Conservation (phyloP, 805 yeast genomes). For the Myxozyma neglecta region DNA sequence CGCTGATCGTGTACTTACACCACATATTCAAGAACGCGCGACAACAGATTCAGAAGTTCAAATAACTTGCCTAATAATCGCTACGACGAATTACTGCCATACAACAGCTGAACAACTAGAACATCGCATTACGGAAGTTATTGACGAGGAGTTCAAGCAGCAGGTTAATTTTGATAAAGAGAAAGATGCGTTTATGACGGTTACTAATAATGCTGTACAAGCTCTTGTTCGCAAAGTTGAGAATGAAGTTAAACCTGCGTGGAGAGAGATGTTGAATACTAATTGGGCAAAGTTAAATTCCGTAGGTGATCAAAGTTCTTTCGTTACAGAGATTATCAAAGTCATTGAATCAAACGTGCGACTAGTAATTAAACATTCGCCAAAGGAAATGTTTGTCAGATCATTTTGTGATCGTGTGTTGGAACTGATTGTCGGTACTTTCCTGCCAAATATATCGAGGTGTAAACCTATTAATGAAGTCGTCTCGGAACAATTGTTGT, state of each 20-base stretch:
- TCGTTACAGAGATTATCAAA: constrained; percentile 58
- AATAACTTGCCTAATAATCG: constrained; percentile 68
- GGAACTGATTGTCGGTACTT: constrained; percentile 59
- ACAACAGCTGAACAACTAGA: constrained; percentile 76
- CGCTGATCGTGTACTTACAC: constrained; percentile 48
- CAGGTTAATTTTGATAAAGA: constrained; percentile 53
- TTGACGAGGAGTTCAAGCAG: constrained; percentile 46
- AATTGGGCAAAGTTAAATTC: constrained; percentile 68
- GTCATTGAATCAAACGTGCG: constrained; percentile 45
- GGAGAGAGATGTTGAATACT: constrained; percentile 79
- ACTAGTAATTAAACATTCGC: constrained; percentile 22
- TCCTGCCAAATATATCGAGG: constrained; percentile 56
- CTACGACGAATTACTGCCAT: constrained; percentile 88
- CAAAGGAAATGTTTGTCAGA: constrained; percentile 66
- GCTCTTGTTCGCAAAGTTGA: constrained; percentile 59
- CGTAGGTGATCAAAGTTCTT: constrained; percentile 73
- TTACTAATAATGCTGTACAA: constrained; percentile 59
- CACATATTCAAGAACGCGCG: constrained; percentile 31
- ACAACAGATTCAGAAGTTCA: constrained; percentile 60
- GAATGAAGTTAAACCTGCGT: constrained; percentile 61
- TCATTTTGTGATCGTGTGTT: constrained; percentile 74
- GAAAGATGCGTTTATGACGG: constrained; percentile 56
- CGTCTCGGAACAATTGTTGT: constrained; percentile 74
- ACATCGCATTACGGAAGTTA: constrained; percentile 53
- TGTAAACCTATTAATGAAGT: constrained; percentile 69